Base-by-base conservation (phyloP, 2,329 filamentous ascomycete species). In the Gaeumannomyces sp. region DNA sequence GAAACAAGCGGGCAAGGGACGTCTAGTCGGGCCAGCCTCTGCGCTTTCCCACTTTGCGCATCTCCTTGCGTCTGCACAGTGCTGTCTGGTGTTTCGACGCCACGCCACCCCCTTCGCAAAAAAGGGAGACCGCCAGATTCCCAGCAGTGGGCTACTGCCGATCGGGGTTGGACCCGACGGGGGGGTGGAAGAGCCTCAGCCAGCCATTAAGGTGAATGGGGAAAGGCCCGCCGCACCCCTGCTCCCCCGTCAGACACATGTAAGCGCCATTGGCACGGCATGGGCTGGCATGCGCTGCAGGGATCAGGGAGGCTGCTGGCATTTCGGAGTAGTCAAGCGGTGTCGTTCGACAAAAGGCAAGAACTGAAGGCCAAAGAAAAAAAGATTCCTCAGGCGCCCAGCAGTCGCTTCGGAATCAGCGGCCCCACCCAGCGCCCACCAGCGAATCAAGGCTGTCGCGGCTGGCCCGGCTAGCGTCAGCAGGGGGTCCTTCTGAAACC, bases 401-500 rank as follows among this genome's bases (percentile, higher is more conserved):
- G 45, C 3, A 2, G 16, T 53, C 45, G 45, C 45, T 53, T 53
- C 22, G 45, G 45, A 53, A 53, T 22, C 45, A 25, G 22, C 19
- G 22, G 45, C 45, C 45, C 45, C 45, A 22, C 45, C 19, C 45
- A 25, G n/a, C 2, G 22, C 14, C n/a, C n/a, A 8, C 45, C 45
- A 22, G 45, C 45, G 22, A 53, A 53, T 53, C 45, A 53, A 53
- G 45, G 22, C 45, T n/a, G 7, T 53, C 16, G 45, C 45, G 45
- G 45, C 45, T n/a, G 45, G 22, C 45, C 45, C 45, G 45, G 22
- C 45, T 53, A 8, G 45, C 4, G 45, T 53, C 45, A 53, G n/a
- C 45, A 53, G 45, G 45, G 45, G 45, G 22, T n/a, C 22, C 45
- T 53, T 65, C 68, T 71, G 71, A 72, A 72, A 72, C 71, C 33